Conservation (phyloP, 805 yeast species). For the Candida montana region DNA sequence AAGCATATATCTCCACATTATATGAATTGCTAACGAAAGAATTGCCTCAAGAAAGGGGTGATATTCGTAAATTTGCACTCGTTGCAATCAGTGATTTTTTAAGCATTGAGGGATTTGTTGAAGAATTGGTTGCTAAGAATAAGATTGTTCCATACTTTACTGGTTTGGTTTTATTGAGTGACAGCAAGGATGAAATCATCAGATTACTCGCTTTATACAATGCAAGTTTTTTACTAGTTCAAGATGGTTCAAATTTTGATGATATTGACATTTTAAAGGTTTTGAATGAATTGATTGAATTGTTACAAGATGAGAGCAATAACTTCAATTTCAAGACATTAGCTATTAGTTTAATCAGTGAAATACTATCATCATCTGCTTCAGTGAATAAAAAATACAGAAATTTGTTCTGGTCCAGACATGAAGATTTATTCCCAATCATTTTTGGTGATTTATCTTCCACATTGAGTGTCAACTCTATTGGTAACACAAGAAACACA, state of each 20-base stretch:
- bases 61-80: conserved; percentile 55
- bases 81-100: conserved; percentile 56
- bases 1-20: conserved; percentile 49
- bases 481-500: conserved; percentile 18
- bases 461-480: conserved; percentile 21
- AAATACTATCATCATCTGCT: conserved; percentile 41
- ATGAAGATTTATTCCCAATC: conserved; percentile 40
- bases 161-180: conserved; percentile 49
- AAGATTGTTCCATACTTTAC: conserved; percentile 16
- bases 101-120: conserved; percentile 30
- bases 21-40: conserved; percentile 48
- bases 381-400: conserved; percentile 43
- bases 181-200: conserved; percentile 50
- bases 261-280: conserved; percentile 7
- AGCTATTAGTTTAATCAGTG: conserved; percentile 60
- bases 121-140: conserved; percentile 30
- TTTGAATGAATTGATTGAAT: conserved; percentile 12
- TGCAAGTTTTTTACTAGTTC: conserved; percentile 43
- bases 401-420: conserved; percentile 41
- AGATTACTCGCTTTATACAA: conserved; percentile 51
- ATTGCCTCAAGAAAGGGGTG: conserved; percentile 49
- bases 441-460: conserved; percentile 42
- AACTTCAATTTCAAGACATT: conserved; percentile 52
- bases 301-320: conserved; percentile 30
- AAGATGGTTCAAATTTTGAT: conserved; percentile 19